Percentiles rank a stretch among this genome's conserved stretches.
phyloP scores from a whole-genome alignment of 2,329 filamentous ascomycete species.

The Cercospora beticola region DNA sequence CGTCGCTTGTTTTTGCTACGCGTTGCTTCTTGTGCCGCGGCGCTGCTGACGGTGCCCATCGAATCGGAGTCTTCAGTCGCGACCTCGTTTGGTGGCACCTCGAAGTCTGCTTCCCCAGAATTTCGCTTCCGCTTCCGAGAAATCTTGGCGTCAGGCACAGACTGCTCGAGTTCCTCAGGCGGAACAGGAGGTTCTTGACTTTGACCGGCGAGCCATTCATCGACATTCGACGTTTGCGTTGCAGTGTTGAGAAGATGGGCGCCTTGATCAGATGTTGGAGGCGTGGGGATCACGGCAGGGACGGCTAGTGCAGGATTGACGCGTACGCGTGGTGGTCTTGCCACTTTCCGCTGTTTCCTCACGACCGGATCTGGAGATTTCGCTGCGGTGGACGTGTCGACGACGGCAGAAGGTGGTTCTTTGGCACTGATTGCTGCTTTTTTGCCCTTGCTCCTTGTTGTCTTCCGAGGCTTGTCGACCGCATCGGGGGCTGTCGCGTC shows the following conservation, averaged over 20 bases:
- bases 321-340: background rate
- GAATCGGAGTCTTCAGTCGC: constrained; percentile 12
- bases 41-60: constrained; percentile 1
- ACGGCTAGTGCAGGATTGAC: background rate
- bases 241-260: background rate
- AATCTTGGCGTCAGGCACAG: constrained; percentile 5
- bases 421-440: background rate
- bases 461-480: background rate
- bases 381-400: background rate
- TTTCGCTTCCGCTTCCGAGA: constrained; percentile 21
- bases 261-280: constrained; percentile 13
- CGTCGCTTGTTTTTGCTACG: background rate
- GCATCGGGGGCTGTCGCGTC: background rate
- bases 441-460: background rate
- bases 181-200: constrained; percentile 14
- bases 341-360: constrained; percentile 1
- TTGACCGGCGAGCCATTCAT: constrained; percentile 15
- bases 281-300: constrained; percentile 8
- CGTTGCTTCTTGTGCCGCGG: constrained; percentile 10
- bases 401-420: background rate
- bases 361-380: background rate
- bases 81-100: constrained; percentile 6
- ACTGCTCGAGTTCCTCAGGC: constrained; percentile 3
- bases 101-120: constrained; percentile 22
- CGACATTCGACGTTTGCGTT: constrained; percentile 5